Base-by-base conservation (phyloP, 2,329 filamentous ascomycete species). In the Cadophora gregata region DNA sequence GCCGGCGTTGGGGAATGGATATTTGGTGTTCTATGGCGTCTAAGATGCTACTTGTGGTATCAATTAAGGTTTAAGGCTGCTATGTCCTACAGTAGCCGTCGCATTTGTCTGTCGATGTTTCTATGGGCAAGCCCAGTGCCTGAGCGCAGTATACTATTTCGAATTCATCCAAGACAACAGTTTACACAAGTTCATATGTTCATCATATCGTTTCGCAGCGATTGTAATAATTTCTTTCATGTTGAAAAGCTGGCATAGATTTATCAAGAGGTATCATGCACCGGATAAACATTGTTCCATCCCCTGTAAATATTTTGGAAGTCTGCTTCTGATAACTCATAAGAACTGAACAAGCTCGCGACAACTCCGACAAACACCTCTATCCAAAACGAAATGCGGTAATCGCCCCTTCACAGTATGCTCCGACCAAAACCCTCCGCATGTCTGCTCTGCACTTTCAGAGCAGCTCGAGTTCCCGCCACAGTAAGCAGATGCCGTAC, bases 401-500 rank as follows among this genome's bases (percentile, higher is more conserved):
- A 65, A 61, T 62, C 12, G n/a, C 21, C 4, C 2, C 51, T 24
- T 10, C 3, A 45, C 42, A 70, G 33, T 10, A 77, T 77, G 75
- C 45, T 76, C 21, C 73, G 72, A n/a, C 66, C 72, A 27, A 72
- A 67, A 42, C 68, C 68, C 12, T 69, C 70, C 14, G 71, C 56
- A 56, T 77, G 75, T 58, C 59, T 75, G 61, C 70, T 76, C 62
- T 76, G 74, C 65, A 69, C 67, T 3, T 74, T 75, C 64, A 73
- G 69, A 63, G 66, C 69, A 63, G 63, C 67, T 33, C 67, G 64
- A 48, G 60, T 60, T 33, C 24, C 67, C 1, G 14, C 61, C 29
- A 62, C 53, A 45, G 24, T 59, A 4, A 61, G 65, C 31, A 64
- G 50, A 45, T 71, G 71, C 69, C 66, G 67, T 33, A 36, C 47